Evolutionary conservation across 73 alveolate species (phyloP), one percentile per base, ranked within the genome.

Genomic region (Paramecium caudatum): DNA sequence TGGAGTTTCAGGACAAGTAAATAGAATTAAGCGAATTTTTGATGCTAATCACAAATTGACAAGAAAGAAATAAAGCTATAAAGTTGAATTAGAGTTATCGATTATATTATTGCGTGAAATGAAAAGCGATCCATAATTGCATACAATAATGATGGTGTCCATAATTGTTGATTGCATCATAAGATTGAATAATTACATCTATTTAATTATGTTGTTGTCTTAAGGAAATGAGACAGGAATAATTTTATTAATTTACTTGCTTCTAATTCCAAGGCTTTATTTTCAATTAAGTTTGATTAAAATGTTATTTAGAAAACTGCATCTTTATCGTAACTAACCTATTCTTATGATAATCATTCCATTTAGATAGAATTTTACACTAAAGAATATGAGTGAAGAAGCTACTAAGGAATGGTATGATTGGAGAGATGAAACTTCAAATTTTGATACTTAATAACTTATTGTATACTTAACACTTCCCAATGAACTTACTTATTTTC

Each of bases 71-170:
- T 39, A 30, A 74, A 41, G 45, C 16, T 41, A 27, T n/a, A 74
- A 37, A 74, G 88, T 74, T 74, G 88, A 74, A 74, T 15, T 43
- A 43, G 88, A 74, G 16, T 74, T 74, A 74, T 74, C 88, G 32
- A 41, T 74, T 8, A 74, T 74, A 15, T 43, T 74, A 37, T 27
- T 74, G 23, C 36, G 88, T 21, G 88, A 74, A 45, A 74, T 74
- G 69, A 43, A 43, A 74, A 37, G 19, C 19, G 4, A 74, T 45
- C 6, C 33, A 27, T 12, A 74, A 74, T 30, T 74, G 7, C 45
- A 27, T 19, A 21, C 15, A 36, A 12, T 36, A 10, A 74, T 74
- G 88, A 3, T 74, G 68, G 7, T 41, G 19, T 74, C 88, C 6
- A 74, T 43, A 4, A n/a, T 41, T 4, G 12, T 41, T 41, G 88